Conservation (phyloP, 225 moss, liverwort and hornwort species). For the Anthoceros angustus region DNA sequence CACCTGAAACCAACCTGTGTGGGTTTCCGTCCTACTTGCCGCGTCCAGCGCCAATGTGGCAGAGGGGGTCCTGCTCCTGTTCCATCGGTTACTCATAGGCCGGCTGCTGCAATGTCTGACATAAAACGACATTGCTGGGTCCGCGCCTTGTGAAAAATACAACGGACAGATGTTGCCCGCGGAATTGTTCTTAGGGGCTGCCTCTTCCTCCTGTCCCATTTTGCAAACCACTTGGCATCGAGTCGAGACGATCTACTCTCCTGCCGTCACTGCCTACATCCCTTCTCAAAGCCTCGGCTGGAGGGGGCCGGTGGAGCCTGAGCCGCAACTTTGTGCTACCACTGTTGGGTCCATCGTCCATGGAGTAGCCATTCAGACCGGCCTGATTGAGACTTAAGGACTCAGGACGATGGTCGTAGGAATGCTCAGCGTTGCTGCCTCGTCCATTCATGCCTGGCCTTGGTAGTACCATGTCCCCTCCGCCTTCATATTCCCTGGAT, state of each 20-base stretch:
- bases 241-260: neutral
- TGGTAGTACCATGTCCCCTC: neutral
- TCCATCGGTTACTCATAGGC: too few species aligned
- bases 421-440: neutral
- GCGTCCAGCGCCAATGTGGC: too few species aligned
- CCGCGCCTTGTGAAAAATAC: neutral
- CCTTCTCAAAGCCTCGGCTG: neutral
- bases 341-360: neutral
- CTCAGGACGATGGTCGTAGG: neutral
- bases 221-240: neutral
- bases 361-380: neutral
- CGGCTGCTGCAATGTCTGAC: neutral
- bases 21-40: too few species aligned
- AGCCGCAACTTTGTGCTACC: neutral
- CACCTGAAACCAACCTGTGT: too few species aligned
- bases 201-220: neutral
- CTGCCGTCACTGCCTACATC: neutral
- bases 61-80: too few species aligned
- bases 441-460: neutral
- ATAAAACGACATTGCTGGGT: neutral
- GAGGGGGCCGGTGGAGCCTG: neutral
- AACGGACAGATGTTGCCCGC: neutral
- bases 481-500: neutral
- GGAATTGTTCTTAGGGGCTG: neutral
- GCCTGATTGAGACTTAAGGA: neutral